Evolutionary conservation across 192 early-diverging fungal genomes (phyloP).

Genomic region (Backusella morwellensis): DNA sequence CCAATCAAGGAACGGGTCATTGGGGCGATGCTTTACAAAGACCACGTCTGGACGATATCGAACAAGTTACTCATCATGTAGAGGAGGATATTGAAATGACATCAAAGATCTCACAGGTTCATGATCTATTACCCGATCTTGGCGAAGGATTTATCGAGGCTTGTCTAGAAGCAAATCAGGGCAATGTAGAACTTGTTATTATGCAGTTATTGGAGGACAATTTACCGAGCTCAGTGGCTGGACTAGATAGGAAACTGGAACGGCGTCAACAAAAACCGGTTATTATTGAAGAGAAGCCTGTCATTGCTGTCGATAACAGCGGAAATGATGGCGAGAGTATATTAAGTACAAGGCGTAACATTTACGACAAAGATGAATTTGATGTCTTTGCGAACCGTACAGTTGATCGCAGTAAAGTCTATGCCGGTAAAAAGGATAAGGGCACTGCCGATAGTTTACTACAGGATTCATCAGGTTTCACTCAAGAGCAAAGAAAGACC

Average conservation of each 20-base stretch:
- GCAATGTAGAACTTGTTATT: slow-evolving; percentile 71
- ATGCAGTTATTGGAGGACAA: slow-evolving; percentile 77
- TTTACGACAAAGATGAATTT: slow-evolving; percentile 94
- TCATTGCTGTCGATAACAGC: neutral
- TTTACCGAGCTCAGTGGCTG: slow-evolving; percentile 63
- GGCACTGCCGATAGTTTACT: slow-evolving; percentile 44
- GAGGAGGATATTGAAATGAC: slow-evolving; percentile 57
- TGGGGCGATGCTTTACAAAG: slow-evolving; percentile 1
- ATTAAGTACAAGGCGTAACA: slow-evolving; percentile 60
- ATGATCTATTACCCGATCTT: slow-evolving; percentile 86
- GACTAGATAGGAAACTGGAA: slow-evolving; percentile 61
- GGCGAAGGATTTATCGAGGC: slow-evolving; percentile 91
- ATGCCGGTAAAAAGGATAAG: slow-evolving; percentile 71
- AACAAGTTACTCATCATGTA: neutral
- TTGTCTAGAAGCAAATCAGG: slow-evolving; percentile 66
- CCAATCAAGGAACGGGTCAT: slow-evolving; percentile 25
- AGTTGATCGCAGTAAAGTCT: slow-evolving; percentile 64
- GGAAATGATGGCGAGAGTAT: neutral
- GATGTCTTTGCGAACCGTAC: slow-evolving; percentile 74
- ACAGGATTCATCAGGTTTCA: slow-evolving; percentile 53
- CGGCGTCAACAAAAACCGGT: slow-evolving; percentile 26
- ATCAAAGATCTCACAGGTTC: slow-evolving; percentile 72
- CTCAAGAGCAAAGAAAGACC: slow-evolving; percentile 45
- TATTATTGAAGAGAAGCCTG: neutral
- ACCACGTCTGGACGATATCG: neutral